These are phyloP conservation scores for Drechmeria coniospora DNA, from an alignment of 2,329 filamentous ascomycete genomes.

Conservation along the genomic window DNA sequence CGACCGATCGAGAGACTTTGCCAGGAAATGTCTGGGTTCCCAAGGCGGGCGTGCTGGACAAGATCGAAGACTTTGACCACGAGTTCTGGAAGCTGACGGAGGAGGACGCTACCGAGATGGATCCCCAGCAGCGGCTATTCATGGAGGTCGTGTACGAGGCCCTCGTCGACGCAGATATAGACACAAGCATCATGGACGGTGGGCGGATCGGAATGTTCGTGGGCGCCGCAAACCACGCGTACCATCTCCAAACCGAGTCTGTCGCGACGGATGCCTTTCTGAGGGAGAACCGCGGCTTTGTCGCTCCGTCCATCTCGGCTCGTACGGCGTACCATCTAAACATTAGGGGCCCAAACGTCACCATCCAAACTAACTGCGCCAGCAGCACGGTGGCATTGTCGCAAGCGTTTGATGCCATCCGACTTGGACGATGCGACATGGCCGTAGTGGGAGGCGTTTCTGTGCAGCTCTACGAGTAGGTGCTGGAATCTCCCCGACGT, in stretches of 20 bases:
- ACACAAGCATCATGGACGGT: not conserved
- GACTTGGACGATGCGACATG: constrained; percentile 3
- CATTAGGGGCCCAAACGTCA: constrained; percentile 3
- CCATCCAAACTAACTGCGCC: constrained; percentile 4
- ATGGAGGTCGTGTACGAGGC: constrained; percentile 4
- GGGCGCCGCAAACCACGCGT: constrained; percentile 3
- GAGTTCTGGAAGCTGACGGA: constrained; percentile 4
- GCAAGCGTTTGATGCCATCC: constrained; percentile 2
- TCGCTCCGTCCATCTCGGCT: constrained; percentile 4
- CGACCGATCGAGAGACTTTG: constrained; percentile 1
- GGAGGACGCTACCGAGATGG: constrained; percentile 6
- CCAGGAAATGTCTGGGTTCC: constrained; percentile 5
- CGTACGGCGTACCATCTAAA: constrained; percentile 6
- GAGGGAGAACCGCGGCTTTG: constrained; percentile 3
- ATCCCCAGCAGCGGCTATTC: constrained; percentile 4
- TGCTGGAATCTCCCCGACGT: too few species aligned
- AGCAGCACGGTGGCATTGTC: constrained; percentile 3
- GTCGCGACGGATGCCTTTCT: constrained; percentile 3
- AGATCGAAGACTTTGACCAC: constrained; percentile 5
- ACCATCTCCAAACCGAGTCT: constrained; percentile 4
- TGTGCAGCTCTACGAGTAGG: constrained; percentile 4
- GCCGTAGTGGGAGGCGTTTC: constrained; percentile 4
- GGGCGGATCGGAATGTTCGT: constrained; percentile 2
- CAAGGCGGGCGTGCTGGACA: constrained; percentile 2
- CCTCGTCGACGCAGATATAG: constrained; percentile 2